Evolutionary conservation across 306 rosid species (phyloP).

Genomic region (Trifolium fragiferum): DNA sequence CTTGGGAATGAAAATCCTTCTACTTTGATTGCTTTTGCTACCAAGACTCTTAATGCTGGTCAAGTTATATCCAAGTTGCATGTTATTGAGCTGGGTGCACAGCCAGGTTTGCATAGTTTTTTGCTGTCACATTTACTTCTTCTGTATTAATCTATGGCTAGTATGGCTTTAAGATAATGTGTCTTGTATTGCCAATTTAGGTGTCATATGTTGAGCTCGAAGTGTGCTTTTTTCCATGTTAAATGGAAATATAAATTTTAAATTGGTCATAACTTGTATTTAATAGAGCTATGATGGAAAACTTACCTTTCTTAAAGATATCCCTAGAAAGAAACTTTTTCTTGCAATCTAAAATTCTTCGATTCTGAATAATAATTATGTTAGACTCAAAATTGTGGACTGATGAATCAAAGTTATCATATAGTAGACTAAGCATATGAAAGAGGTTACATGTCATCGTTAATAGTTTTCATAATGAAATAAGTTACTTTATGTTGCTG

Average conservation of each 20-base stretch:
- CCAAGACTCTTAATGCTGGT: constrained; percentile 93
- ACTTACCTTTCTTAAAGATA: constrained; percentile 23
- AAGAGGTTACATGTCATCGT: constrained; percentile 30
- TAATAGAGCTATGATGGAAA: background rate
- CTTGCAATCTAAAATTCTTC: constrained; percentile 30
- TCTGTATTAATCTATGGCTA: constrained; percentile 31
- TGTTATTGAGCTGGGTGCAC: constrained; percentile 98
- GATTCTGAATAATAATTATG: background rate
- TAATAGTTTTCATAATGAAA: constrained; percentile 29
- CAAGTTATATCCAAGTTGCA: constrained; percentile 91
- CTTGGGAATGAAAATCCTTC: constrained; percentile 95
- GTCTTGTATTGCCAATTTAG: constrained; percentile 3
- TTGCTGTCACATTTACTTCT: constrained; percentile 17
- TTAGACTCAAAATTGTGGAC: constrained; percentile 28
- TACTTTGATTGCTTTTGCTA: constrained; percentile 85
- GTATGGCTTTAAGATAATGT: constrained; percentile 26
- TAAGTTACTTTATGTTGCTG: constrained; percentile 5
- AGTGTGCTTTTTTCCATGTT: background rate
- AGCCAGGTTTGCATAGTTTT: constrained; percentile 73
- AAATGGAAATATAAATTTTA: constrained; percentile 3
- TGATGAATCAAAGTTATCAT: constrained; percentile 20
- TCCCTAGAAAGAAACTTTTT: constrained; percentile 5
- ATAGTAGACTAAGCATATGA: background rate
- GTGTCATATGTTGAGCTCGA: constrained; percentile 26
- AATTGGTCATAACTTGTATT: constrained; percentile 20